Evolutionary conservation across 139 green algal species (phyloP).

Genomic region (Spirogloea muscicola): DNA sequence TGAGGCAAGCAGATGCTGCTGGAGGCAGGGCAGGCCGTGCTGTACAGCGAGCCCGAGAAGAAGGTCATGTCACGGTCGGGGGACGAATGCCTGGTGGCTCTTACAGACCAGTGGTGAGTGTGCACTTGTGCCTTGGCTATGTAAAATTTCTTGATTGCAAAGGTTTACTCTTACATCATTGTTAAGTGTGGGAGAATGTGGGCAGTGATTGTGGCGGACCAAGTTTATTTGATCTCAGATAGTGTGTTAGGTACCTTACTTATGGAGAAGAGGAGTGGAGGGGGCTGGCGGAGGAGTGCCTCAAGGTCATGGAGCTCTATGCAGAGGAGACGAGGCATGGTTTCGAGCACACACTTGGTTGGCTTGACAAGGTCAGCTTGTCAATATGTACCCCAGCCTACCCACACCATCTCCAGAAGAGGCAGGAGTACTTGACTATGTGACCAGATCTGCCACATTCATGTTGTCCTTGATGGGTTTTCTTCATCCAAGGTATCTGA

Average conservation of each 20-base stretch:
- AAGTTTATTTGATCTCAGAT: not conserved
- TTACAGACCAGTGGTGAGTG: constrained; percentile 94
- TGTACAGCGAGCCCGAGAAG: constrained; percentile 78
- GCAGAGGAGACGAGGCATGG: constrained; percentile 47
- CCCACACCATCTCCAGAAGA: no score
- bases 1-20: constrained; percentile 70
- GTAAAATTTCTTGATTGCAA: not conserved
- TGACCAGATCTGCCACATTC: no score
- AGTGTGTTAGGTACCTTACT: constrained; percentile 61
- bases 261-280: constrained; percentile 88
- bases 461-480: no score
- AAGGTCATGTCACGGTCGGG: constrained; percentile 81
- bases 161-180: not conserved
- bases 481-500: no score
- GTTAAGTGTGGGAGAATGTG: not conserved
- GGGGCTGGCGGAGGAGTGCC: constrained; percentile 51
- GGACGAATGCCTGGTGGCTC: constrained; percentile 94
- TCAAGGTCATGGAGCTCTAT: constrained; percentile 76
- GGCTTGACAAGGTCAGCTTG: constrained; percentile 63
- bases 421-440: no score
- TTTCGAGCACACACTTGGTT: constrained; percentile 84
- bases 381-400: no score
- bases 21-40: constrained; percentile 63
- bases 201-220: not conserved
- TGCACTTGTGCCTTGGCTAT: not conserved